These are phyloP conservation scores for Sclerotinia subarctica DNA, from an alignment of 2,329 filamentous ascomycete species.

Conservation along the genomic window DNA sequence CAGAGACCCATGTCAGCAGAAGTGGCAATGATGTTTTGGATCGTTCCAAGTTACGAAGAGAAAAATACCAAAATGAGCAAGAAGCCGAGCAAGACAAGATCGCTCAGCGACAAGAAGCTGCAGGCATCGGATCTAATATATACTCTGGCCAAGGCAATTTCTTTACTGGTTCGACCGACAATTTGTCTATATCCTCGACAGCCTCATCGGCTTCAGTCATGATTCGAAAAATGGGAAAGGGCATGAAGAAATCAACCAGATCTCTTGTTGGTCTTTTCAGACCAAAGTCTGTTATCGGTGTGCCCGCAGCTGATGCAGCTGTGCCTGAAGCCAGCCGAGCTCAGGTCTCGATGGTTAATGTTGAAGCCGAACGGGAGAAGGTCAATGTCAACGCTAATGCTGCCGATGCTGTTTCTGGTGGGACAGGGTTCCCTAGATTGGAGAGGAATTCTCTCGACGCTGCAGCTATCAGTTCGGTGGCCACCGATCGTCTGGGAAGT, in stretches of 20 bases:
- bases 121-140: slow-evolving; percentile 87
- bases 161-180: slow-evolving; percentile 90
- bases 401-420: slow-evolving; percentile 64
- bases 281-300: slow-evolving; percentile 85
- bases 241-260: slow-evolving; percentile 91
- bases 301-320: slow-evolving; percentile 66
- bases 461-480: slow-evolving; percentile 45
- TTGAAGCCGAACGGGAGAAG: slow-evolving; percentile 81
- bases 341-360: slow-evolving; percentile 92
- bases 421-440: slow-evolving; percentile 78
- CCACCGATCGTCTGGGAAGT: slow-evolving; percentile 51
- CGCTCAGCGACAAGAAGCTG: slow-evolving; percentile 86
- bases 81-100: slow-evolving; percentile 91
- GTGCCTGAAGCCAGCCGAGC: slow-evolving; percentile 68
- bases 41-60: slow-evolving; percentile 61
- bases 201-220: slow-evolving; percentile 88
- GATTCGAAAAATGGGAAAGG: slow-evolving; percentile 97
- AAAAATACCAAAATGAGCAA: slow-evolving; percentile 57
- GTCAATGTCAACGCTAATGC: slow-evolving; percentile 74
- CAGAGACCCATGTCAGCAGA: slow-evolving; percentile 48
- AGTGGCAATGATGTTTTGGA: slow-evolving; percentile 39
- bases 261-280: slow-evolving; percentile 93
- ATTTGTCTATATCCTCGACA: slow-evolving; percentile 85
- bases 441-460: slow-evolving; percentile 80
- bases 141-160: slow-evolving; percentile 82